A percentile compares a stretch with the other conserved stretches of the same genome.
These are phyloP conservation scores for Brettanomyces anomalus DNA, from an alignment of 805 yeast species.

Conservation along the genomic window DNA sequence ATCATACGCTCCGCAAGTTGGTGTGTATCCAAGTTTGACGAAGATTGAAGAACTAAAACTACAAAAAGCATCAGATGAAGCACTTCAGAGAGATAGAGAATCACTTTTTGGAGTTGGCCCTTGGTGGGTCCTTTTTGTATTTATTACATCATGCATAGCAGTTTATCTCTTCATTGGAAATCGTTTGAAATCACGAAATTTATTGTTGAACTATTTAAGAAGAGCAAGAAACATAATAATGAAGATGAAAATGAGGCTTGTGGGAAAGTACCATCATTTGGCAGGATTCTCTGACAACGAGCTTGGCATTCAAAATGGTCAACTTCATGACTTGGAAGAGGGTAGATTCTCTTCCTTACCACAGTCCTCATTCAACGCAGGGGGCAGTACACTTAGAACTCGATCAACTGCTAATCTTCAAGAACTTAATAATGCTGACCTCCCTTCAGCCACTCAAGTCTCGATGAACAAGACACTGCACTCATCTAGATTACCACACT, in stretches of 20 bases:
- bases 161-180: neutral
- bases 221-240: slow-evolving; percentile 6
- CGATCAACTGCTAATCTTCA: slow-evolving; percentile 22
- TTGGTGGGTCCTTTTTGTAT: slow-evolving; percentile 2
- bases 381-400: slow-evolving; percentile 17
- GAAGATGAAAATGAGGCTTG: slow-evolving; percentile 8
- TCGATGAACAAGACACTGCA: neutral
- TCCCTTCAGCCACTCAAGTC: neutral
- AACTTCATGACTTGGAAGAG: slow-evolving; percentile 11
- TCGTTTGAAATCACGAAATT: neutral
- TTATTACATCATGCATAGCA: slow-evolving; percentile 1
- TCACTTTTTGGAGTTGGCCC: slow-evolving; percentile 3
- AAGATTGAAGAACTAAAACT: slow-evolving; percentile 2
- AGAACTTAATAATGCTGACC: slow-evolving; percentile 6
- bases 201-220: slow-evolving; percentile 1
- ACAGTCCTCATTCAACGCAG: slow-evolving; percentile 3
- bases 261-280: slow-evolving; percentile 3
- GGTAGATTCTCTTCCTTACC: slow-evolving; percentile 7
- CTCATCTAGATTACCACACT: slow-evolving; percentile 1
- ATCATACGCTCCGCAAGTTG: slow-evolving; percentile 17
- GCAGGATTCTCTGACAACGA: slow-evolving; percentile 10
- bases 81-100: neutral
- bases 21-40: slow-evolving; percentile 32
- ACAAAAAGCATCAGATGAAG: neutral
- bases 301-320: slow-evolving; percentile 5